Conservation (phyloP, 129 eudicot species). For the Erigeron canadensis region DNA sequence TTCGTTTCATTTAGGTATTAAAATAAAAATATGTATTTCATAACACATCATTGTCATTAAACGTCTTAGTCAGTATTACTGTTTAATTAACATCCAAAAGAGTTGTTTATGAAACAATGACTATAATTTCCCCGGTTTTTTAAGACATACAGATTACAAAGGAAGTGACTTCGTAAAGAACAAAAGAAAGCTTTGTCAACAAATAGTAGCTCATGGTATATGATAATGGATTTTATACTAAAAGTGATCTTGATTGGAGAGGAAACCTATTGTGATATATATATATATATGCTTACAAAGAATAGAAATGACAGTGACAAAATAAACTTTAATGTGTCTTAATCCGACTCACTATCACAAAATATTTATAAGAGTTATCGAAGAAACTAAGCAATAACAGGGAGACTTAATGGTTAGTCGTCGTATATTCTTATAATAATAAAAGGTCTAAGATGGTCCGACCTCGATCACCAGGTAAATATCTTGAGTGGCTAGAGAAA, state of each 20-base stretch:
- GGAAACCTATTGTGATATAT: background rate
- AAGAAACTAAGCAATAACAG: background rate
- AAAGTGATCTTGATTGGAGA: background rate
- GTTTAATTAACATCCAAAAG: background rate
- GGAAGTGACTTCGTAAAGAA: background rate
- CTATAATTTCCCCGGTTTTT: background rate
- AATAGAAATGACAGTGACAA: background rate
- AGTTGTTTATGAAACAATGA: background rate
- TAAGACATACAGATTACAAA: background rate
- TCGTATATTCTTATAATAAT: too few species aligned
- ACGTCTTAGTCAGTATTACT: background rate
- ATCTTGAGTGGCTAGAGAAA: too few species aligned
- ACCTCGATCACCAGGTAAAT: too few species aligned
- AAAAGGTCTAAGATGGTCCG: too few species aligned
- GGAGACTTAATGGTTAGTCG: too few species aligned
- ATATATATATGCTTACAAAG: background rate
- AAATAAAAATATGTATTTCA: too few species aligned
- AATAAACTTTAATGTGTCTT: background rate
- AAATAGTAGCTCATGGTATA: background rate
- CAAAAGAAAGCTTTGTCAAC: background rate
- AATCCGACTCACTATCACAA: background rate
- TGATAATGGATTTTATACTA: background rate
- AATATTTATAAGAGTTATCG: background rate
- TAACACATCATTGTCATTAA: too few species aligned
- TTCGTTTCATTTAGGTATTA: too few species aligned